These are phyloP conservation scores for Globisporangium solare DNA, from an alignment of 352 stramenopile species.

Conservation along the genomic window DNA sequence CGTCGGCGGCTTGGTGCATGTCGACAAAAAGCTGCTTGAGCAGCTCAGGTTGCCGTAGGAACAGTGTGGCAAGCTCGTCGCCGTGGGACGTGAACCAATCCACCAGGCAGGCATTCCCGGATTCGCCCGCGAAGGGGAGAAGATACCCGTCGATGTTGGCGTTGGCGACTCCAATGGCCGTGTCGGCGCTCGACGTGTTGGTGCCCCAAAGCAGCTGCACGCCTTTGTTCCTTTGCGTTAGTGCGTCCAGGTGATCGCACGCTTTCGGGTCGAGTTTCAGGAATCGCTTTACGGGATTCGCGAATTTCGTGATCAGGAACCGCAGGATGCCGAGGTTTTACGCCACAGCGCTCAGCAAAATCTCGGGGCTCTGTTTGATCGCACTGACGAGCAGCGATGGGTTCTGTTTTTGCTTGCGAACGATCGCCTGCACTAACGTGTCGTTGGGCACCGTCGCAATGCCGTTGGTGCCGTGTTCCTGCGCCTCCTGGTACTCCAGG, in stretches of 20 bases:
- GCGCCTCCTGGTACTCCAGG: conserved; percentile 15
- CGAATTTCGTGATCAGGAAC: conserved; percentile 68
- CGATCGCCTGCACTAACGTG: conserved; percentile 42
- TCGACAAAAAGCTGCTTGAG: conserved; percentile 61
- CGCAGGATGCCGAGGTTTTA: conserved; percentile 66
- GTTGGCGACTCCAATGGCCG: conserved; percentile 4
- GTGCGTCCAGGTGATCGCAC: conserved; percentile 45
- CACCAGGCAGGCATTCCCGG: conserved; percentile 22
- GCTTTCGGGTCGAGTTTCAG: conserved; percentile 52
- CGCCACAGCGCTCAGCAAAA: conserved; percentile 51
- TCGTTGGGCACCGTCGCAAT: conserved; percentile 11
- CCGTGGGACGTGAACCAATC: conserved; percentile 65
- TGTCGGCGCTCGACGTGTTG: conserved; percentile 6
- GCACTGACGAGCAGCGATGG: conserved; percentile 50
- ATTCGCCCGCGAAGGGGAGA: conserved; percentile 1
- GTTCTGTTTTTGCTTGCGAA: conserved; percentile 48
- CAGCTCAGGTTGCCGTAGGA: conserved; percentile 48
- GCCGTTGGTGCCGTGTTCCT: conserved; percentile 8
- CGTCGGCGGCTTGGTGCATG: conserved; percentile 48
- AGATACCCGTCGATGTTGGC: conserved; percentile 9
- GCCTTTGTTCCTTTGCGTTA: conserved; percentile 44
- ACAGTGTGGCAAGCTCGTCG: conserved; percentile 39
- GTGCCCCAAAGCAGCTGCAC: conserved; percentile 63
- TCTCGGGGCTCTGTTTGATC: conserved; percentile 62
- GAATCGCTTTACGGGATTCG: conserved; percentile 60